Evolutionary conservation across 495 filamentous ascomycete genomes (phyloP).

Genomic region (Usnea hakonensis): DNA sequence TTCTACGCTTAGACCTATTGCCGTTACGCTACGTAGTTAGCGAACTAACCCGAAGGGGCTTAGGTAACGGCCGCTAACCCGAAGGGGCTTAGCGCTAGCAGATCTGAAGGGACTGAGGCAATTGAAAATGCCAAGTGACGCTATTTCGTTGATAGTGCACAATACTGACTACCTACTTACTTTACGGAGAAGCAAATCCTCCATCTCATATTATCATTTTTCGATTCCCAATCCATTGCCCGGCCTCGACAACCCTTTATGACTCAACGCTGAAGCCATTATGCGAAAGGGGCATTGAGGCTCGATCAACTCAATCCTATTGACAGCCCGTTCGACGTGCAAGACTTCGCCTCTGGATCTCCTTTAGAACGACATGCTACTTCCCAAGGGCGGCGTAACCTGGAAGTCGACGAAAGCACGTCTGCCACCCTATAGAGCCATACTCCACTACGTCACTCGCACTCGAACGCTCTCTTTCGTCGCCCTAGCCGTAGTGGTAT

Average conservation of each 20-base stretch:
- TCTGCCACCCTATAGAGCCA: constrained; percentile 72
- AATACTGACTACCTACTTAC: too few relatives aligned
- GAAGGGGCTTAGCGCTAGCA: too few relatives aligned
- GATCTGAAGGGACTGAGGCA: too few relatives aligned
- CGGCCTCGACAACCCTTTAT: not conserved
- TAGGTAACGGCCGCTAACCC: too few relatives aligned
- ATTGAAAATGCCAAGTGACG: too few relatives aligned
- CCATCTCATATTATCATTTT: not conserved
- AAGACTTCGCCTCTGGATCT: constrained; percentile 9
- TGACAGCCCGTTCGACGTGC: constrained; percentile 1
- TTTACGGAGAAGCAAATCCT: constrained; percentile 3
- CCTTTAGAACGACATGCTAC: constrained; percentile 47
- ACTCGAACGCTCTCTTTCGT: constrained; percentile 73
- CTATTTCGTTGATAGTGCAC: too few relatives aligned
- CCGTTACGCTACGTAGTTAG: too few relatives aligned
- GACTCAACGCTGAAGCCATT: not conserved
- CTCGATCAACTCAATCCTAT: not conserved
- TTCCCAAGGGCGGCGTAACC: constrained; percentile 81
- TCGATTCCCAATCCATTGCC: constrained; percentile 8
- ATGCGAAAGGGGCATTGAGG: constrained; percentile 1
- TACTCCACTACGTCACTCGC: constrained; percentile 67
- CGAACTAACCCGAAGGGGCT: too few relatives aligned
- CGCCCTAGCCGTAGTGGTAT: constrained; percentile 60
- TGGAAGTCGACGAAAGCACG: constrained; percentile 84
- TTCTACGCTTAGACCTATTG: too few relatives aligned